A percentile compares a stretch with the other conserved stretches of the same genome.
These are phyloP conservation scores for Byssothecium circinans DNA, from an alignment of 2,329 filamentous ascomycete genomes.

Conservation along the genomic window DNA sequence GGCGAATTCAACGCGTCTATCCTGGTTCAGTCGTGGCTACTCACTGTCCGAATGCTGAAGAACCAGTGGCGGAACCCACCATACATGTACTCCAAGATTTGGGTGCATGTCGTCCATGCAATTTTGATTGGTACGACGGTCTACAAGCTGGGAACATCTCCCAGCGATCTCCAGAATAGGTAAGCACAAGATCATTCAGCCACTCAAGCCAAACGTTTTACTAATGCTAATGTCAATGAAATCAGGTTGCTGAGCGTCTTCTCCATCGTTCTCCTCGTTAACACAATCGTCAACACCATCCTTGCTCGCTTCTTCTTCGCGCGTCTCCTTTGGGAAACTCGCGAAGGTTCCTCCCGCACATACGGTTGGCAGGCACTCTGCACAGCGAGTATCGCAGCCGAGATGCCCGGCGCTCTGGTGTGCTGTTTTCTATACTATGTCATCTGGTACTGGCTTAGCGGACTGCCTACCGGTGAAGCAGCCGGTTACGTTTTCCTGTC, in stretches of 20 bases:
- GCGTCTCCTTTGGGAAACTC: conserved; percentile 53
- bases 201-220: neutral
- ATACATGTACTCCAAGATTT: conserved; percentile 1
- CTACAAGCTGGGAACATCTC: neutral
- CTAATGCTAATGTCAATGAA: neutral
- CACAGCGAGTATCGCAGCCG: conserved; percentile 66
- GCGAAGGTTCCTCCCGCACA: conserved; percentile 62
- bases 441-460: neutral
- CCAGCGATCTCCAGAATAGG: neutral
- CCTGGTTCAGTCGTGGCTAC: neutral
- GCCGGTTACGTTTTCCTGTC: neutral
- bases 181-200: neutral
- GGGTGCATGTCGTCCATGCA: conserved; percentile 1
- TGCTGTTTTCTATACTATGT: neutral
- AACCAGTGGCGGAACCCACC: conserved; percentile 1
- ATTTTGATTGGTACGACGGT: neutral
- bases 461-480: neutral
- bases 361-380: conserved; percentile 74
- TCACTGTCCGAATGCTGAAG: neutral
- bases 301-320: neutral
- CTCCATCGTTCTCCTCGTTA: neutral
- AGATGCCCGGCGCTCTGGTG: conserved; percentile 34
- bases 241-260: neutral
- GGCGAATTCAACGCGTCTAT: neutral
- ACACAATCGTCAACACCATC: conserved; percentile 1